Percentiles rank a stretch among this genome's conserved stretches.
Conservation (phyloP, 139 green algal genomes). For the Coelastrella sp. region DNA sequence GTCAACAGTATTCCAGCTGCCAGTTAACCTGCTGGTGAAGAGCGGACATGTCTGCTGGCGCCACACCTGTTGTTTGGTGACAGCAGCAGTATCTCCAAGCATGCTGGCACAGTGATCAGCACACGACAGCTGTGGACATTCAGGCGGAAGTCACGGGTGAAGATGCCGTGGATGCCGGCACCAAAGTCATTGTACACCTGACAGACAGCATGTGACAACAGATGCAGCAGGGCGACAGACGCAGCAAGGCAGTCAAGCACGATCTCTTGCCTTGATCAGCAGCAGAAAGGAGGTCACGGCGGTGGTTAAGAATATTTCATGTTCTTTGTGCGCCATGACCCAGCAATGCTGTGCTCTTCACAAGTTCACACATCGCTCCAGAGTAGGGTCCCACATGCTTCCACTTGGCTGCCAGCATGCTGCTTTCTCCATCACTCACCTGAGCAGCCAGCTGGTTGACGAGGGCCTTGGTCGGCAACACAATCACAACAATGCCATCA, state of each 20-base stretch:
- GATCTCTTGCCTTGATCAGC: too few species aligned
- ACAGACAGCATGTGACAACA: background rate
- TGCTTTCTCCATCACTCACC: conserved; percentile 19
- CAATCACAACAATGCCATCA: conserved; percentile 54
- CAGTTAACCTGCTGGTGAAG: background rate
- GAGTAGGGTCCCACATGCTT: too few species aligned
- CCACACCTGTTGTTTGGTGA: conserved; percentile 27
- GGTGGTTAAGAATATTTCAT: too few species aligned
- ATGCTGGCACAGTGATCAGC: conserved; percentile 67
- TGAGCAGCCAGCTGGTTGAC: conserved; percentile 65
- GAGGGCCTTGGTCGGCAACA: conserved; percentile 69
- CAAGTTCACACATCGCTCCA: too few species aligned
- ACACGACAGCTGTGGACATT: conserved; percentile 52
- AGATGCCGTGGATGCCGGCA: conserved; percentile 47
- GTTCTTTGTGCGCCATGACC: too few species aligned
- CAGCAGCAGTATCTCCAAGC: conserved; percentile 71
- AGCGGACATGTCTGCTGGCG: background rate
- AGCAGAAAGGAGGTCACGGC: too few species aligned
- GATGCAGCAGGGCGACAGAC: background rate
- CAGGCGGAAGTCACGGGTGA: conserved; percentile 63
- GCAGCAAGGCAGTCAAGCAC: background rate
- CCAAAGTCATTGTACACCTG: conserved; percentile 65
- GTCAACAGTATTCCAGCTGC: too few species aligned
- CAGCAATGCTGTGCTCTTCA: too few species aligned
- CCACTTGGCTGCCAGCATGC: too few species aligned